These are phyloP conservation scores for Cantharellus anzutake DNA, from an alignment of 768 basidiomycete genomes.

Conservation along the genomic window DNA sequence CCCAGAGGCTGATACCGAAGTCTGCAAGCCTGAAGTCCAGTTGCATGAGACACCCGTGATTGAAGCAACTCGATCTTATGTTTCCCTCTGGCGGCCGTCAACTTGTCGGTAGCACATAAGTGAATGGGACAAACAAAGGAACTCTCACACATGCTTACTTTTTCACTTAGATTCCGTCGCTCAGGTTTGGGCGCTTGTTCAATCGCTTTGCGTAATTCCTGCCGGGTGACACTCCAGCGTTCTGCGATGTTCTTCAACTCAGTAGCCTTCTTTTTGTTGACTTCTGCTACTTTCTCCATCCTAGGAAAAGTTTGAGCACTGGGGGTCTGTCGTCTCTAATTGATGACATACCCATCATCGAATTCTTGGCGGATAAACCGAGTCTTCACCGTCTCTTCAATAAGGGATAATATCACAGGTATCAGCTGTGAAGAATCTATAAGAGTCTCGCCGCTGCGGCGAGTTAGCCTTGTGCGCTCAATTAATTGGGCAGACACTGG, in stretches of 20 bases:
- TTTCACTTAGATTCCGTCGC: not conserved
- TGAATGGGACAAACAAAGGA: not conserved
- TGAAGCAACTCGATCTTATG: not conserved
- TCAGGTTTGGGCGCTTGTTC: not conserved
- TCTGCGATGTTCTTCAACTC: not conserved
- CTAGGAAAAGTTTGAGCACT: not conserved
- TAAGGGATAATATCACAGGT: not conserved
- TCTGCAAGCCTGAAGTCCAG: not conserved
- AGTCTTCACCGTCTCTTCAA: not conserved
- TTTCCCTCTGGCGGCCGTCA: not conserved
- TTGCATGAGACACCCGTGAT: not conserved
- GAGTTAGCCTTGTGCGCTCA: not conserved
- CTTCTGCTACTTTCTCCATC: not conserved
- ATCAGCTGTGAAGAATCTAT: not conserved
- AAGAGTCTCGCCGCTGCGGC: not conserved
- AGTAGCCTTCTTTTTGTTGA: not conserved
- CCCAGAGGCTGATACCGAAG: not conserved
- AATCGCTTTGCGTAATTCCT: not conserved
- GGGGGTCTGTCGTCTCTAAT: not conserved
- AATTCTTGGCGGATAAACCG: not conserved
- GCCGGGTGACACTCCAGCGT: not conserved
- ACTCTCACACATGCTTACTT: not conserved
- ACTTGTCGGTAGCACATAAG: not conserved
- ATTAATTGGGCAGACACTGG: not conserved
- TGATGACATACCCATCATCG: not conserved